A percentile compares a stretch with the other conserved stretches of the same genome.
Conservation (phyloP, 2,329 filamentous ascomycete species). For the Botryotinia globosa region DNA sequence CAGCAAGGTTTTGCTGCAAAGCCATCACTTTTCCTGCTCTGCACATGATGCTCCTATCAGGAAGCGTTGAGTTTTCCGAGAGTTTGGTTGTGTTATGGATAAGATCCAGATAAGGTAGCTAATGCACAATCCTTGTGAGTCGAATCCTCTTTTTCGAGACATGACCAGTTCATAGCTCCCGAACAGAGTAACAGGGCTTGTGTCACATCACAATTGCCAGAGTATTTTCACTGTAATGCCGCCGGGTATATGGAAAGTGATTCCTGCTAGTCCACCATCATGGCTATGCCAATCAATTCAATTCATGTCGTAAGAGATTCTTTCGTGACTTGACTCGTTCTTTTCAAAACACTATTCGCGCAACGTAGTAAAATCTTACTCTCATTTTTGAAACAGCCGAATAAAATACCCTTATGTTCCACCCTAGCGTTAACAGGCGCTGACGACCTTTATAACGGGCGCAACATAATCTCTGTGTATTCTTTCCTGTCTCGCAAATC, state of each 20-base stretch:
- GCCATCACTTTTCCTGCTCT: background rate
- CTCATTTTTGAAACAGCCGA: background rate
- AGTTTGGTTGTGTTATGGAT: background rate
- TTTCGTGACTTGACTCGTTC: background rate
- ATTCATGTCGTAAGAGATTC: background rate
- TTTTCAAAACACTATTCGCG: background rate
- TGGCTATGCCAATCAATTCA: background rate
- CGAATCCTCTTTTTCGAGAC: background rate
- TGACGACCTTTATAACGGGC: background rate
- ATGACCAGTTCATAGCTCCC: background rate
- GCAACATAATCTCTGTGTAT: conserved; percentile 6
- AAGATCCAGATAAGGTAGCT: conserved; percentile 9
- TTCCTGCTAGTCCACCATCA: background rate
- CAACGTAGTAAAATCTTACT: background rate
- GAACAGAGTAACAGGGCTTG: background rate
- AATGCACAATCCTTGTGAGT: conserved; percentile 6
- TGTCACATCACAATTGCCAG: background rate
- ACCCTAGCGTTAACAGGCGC: background rate
- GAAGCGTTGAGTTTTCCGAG: background rate
- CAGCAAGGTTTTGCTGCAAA: conserved; percentile 4
- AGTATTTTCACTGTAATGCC: background rate
- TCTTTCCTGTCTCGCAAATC: conserved; percentile 8
- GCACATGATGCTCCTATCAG: background rate
- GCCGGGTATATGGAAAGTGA: background rate
- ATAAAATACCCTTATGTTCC: background rate